Percentiles rank a stretch among this genome's conserved stretches.
Evolutionary conservation across 31 red algal species (phyloP).

Genomic region (Bonnemaisonia californica): DNA sequence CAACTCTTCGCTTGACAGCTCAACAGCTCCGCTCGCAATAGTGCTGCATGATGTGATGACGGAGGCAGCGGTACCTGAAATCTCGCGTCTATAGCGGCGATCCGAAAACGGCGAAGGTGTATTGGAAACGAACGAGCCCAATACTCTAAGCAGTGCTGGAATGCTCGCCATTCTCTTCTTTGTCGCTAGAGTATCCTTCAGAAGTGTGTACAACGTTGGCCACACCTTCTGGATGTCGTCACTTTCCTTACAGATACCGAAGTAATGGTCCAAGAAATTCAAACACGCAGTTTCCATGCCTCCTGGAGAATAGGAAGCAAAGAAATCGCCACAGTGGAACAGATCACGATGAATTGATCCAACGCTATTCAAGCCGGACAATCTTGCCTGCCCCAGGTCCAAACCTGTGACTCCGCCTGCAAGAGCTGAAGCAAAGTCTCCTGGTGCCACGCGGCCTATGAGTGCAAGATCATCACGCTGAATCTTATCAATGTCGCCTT

Average conservation of each 20-base stretch:
- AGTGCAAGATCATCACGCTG: background rate
- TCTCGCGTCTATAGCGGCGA: constrained; percentile 36
- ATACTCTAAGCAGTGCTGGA: constrained; percentile 23
- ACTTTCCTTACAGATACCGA: constrained; percentile 44
- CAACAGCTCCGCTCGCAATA: constrained; percentile 40
- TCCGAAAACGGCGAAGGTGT: constrained; percentile 57
- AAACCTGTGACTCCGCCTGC: constrained; percentile 49
- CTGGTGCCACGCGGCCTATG: constrained; percentile 16
- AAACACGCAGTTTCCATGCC: constrained; percentile 63
- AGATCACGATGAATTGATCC: constrained; percentile 29
- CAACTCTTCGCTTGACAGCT: constrained; percentile 47
- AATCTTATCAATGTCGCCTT: background rate
- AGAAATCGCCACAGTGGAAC: constrained; percentile 72
- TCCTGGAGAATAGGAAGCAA: constrained; percentile 44
- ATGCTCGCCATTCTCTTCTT: constrained; percentile 37
- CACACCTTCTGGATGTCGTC: constrained; percentile 53
- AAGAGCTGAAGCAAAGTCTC: constrained; percentile 41
- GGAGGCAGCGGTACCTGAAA: constrained; percentile 31
- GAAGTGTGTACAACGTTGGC: constrained; percentile 23
- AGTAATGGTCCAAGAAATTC: constrained; percentile 63
- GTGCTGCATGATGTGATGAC: constrained; percentile 35
- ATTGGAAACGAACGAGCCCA: constrained; percentile 48
- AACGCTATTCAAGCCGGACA: background rate
- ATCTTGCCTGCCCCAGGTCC: constrained; percentile 14
- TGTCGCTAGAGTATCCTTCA: constrained; percentile 41